Conservation (phyloP, 148 eudicot genomes). For the Polygonum aviculare region DNA sequence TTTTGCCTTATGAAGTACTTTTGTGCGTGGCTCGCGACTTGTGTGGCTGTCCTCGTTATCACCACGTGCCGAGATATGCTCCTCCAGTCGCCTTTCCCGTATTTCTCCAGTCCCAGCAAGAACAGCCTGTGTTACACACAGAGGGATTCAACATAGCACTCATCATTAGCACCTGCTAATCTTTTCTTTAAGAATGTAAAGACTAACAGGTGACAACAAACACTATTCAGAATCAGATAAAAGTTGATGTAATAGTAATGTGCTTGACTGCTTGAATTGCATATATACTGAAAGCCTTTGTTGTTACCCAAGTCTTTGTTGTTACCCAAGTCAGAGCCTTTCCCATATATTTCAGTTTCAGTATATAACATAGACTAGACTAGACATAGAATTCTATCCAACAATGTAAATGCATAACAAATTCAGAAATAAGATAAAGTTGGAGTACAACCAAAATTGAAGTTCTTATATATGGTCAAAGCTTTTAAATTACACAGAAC, state of each 20-base stretch:
- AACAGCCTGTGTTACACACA: neutral
- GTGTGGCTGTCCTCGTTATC: conserved; percentile 4
- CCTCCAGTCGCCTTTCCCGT: conserved; percentile 12
- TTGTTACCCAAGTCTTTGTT: neutral
- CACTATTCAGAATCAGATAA: neutral
- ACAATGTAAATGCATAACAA: no score
- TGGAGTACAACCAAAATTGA: neutral
- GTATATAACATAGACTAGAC: no score
- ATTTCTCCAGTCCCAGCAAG: conserved; percentile 7
- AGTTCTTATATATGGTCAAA: neutral
- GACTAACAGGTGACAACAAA: neutral
- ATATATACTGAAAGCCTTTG: neutral
- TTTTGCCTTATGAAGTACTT: conserved; percentile 5
- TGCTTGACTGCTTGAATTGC: neutral
- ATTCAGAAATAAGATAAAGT: no score
- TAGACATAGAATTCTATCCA: no score
- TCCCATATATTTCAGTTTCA: no score
- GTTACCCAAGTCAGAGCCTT: neutral
- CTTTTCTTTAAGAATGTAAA: neutral
- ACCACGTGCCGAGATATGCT: conserved; percentile 12
- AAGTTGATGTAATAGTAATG: no score
- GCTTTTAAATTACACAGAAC: no score
- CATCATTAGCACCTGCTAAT: neutral
- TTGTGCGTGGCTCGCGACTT: conserved; percentile 9
- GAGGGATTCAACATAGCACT: neutral